Evolutionary conservation across 2,329 filamentous ascomycete genomes (phyloP), one percentile per base, ranked within the genome.

Genomic region (Epichloe elymi): DNA sequence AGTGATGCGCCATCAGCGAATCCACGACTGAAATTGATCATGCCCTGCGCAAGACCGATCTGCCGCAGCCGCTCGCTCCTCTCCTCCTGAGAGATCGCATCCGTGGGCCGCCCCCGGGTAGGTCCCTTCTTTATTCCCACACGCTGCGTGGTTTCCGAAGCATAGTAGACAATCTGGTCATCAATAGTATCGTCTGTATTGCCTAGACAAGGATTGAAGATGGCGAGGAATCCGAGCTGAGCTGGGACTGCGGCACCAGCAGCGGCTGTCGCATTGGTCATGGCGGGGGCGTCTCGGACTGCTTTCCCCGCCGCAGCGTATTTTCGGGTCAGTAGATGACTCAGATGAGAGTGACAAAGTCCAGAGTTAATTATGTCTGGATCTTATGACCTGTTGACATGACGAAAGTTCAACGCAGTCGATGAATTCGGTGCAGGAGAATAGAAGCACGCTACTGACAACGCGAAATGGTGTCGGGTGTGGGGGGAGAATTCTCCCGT

Each of bases 1-100:
- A 96, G 79, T 2, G 86, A 67, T 57, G 83, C 75, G 53, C 83
- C 87, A 54, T 80, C 77, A 2, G 90, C 86, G 67, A 98, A 98
- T 60, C 83, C 90, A 63, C 83, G 85, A 60, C 87, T 86, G 70
- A 98, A 98, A 64, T 83, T 86, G 53, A 95, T 85, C 85, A 97
- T 95, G 64, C 90, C 93, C 71, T 98, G 93, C 40, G 93, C 93
- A 56, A 98, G 80, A 38, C 93, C 93, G 64, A 98, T 89, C 73
- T 96, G 90, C 57, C 93, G 80, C 60, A 97, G 73, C 59, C 84
- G 85, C 70, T 95, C 86, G 67, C 97, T 93, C 62, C 82, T 80
- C 61, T 89, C 82, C 57, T 87, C 81, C 46, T 78, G 69, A 2
- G 74, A 74, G 30, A 76, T 56, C 49, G 65, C 63, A 35, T 72